These are phyloP conservation scores for Corniculantispora saksenae DNA, from an alignment of 2,329 filamentous ascomycete species.

Conservation along the genomic window DNA sequence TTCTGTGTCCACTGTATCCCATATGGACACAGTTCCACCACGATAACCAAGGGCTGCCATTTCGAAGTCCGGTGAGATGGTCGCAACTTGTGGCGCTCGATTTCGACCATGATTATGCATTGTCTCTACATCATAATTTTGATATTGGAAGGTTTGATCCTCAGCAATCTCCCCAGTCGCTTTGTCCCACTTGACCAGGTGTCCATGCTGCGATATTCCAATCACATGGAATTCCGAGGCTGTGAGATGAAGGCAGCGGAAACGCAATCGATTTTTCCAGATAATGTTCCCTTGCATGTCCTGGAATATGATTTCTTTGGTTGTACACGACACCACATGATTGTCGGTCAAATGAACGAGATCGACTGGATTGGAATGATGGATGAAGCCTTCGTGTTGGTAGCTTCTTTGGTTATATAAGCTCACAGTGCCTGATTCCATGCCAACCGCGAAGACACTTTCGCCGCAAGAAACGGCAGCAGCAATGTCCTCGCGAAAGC, in stretches of 20 bases:
- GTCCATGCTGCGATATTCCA: slow-evolving; percentile 21
- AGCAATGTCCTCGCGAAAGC: slow-evolving; percentile 20
- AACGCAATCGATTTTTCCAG: slow-evolving; percentile 22
- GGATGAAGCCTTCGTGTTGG: slow-evolving; percentile 18
- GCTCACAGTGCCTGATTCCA: slow-evolving; percentile 22
- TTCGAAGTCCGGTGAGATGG: slow-evolving; percentile 24
- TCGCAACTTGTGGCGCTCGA: slow-evolving; percentile 22
- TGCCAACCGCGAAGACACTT: slow-evolving; percentile 21
- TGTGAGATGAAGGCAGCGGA: slow-evolving; percentile 21
- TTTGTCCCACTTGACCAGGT: slow-evolving; percentile 24
- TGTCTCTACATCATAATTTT: neutral
- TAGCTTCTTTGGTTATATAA: slow-evolving; percentile 23
- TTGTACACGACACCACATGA: slow-evolving; percentile 16
- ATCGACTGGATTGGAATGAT: slow-evolving; percentile 18
- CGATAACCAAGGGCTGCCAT: slow-evolving; percentile 26
- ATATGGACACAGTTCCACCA: slow-evolving; percentile 26
- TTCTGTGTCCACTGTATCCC: slow-evolving; percentile 22
- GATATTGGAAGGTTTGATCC: slow-evolving; percentile 21
- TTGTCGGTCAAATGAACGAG: slow-evolving; percentile 18
- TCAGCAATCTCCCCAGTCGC: slow-evolving; percentile 20
- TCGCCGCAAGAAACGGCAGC: slow-evolving; percentile 22
- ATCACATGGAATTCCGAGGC: slow-evolving; percentile 5
- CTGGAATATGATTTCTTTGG: slow-evolving; percentile 18
- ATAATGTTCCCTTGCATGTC: slow-evolving; percentile 20
- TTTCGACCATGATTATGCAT: neutral